phyloP scores from a whole-genome alignment of 2,329 filamentous ascomycete species.

The Penicillium digitatum region DNA sequence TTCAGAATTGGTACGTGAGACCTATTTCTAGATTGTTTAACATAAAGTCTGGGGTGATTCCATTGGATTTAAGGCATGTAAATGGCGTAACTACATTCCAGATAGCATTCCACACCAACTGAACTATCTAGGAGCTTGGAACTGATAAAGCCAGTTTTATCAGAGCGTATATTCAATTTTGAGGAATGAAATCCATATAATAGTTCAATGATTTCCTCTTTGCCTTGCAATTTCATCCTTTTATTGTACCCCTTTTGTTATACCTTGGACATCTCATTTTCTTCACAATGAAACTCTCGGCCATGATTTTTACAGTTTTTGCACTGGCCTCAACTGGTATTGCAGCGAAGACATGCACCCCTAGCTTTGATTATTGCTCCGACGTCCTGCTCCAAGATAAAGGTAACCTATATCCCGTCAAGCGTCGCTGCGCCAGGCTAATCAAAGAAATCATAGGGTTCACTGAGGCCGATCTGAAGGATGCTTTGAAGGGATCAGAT shows the following conservation, averaged over 20 bases:
- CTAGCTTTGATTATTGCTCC: slow-evolving; percentile 37
- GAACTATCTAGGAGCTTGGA: neutral
- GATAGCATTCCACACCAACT: slow-evolving; percentile 4
- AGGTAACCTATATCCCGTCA: slow-evolving; percentile 17
- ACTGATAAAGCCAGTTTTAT: slow-evolving; percentile 2
- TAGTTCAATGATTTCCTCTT: neutral
- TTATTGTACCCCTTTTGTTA: neutral
- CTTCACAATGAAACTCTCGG: slow-evolving; percentile 25
- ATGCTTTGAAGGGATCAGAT: slow-evolving; percentile 27
- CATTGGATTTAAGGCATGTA: slow-evolving; percentile 2
- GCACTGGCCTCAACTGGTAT: slow-evolving; percentile 19
- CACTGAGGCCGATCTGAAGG: slow-evolving; percentile 27
- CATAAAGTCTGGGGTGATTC: neutral
- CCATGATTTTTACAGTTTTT: slow-evolving; percentile 19
- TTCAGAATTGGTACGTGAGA: too few species aligned
- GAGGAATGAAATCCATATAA: neutral
- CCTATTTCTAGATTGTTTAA: too few species aligned
- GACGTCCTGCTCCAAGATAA: slow-evolving; percentile 27
- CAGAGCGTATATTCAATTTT: neutral
- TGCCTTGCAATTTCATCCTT: neutral
- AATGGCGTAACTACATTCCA: slow-evolving; percentile 15
- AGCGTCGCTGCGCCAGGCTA: neutral
- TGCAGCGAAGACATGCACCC: slow-evolving; percentile 32
- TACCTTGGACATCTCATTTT: neutral
- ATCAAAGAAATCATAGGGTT: slow-evolving; percentile 22